phyloP scores from a whole-genome alignment of 2,329 filamentous ascomycete genomes.

The Exserohilum turcica region DNA sequence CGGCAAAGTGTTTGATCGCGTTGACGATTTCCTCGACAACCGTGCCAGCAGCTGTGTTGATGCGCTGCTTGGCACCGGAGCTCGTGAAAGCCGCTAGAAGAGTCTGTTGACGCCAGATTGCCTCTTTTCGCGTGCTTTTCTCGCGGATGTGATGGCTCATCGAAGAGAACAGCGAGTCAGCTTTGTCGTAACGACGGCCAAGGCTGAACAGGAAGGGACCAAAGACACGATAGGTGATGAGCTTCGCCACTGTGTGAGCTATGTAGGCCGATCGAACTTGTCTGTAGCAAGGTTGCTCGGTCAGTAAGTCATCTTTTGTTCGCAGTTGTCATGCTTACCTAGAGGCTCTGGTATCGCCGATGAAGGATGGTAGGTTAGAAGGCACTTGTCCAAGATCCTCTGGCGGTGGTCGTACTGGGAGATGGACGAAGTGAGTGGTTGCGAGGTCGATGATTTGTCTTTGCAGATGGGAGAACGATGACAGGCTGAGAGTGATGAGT shows the following conservation, averaged over 20 bases:
- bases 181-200: conserved; percentile 59
- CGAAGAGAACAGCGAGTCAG: conserved; percentile 60
- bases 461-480: conserved; percentile 58
- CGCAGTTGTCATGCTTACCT: conserved; percentile 31
- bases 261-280: conserved; percentile 61
- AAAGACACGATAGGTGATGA: conserved; percentile 62
- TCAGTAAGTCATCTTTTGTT: neutral
- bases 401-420: conserved; percentile 57
- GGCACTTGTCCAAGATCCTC: conserved; percentile 59
- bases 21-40: conserved; percentile 63
- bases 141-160: conserved; percentile 62
- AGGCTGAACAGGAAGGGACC: conserved; percentile 64
- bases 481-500: conserved; percentile 47
- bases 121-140: conserved; percentile 62
- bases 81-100: conserved; percentile 63
- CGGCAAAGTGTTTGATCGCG: conserved; percentile 59
- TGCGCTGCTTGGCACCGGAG: conserved; percentile 61
- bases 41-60: conserved; percentile 60
- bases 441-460: conserved; percentile 59
- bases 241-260: conserved; percentile 61
- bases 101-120: conserved; percentile 64
- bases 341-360: conserved; percentile 58
- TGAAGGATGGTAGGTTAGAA: conserved; percentile 59
- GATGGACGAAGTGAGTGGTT: conserved; percentile 58
- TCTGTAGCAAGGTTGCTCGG: conserved; percentile 27